Evolutionary conservation across 2,329 filamentous ascomycete species (phyloP).

Genomic region (Claviceps sp.): DNA sequence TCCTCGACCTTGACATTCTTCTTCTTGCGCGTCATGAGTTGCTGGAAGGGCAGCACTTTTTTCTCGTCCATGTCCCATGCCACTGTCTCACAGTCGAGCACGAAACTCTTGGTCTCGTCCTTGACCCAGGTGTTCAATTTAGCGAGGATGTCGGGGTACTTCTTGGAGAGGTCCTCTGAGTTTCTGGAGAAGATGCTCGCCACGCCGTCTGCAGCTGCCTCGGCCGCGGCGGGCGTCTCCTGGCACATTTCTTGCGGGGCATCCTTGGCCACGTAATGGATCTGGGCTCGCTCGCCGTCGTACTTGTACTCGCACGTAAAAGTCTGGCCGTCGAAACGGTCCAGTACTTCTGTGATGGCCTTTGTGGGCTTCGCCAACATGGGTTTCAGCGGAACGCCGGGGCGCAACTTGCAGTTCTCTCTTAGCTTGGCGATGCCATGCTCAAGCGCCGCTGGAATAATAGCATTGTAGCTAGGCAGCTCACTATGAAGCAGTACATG

Average conservation of each 20-base stretch:
- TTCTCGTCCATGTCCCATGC: constrained; percentile 93
- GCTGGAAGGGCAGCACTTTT: constrained; percentile 93
- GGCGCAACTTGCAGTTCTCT: constrained; percentile 79
- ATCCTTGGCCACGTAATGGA: constrained; percentile 86
- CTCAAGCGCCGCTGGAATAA: constrained; percentile 78
- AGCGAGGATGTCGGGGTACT: constrained; percentile 88
- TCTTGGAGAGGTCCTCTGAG: constrained; percentile 91
- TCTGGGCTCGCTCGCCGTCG: constrained; percentile 94
- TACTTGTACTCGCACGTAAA: constrained; percentile 99
- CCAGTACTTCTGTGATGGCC: constrained; percentile 91
- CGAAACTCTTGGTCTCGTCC: constrained; percentile 80
- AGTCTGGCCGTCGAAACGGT: constrained; percentile 86
- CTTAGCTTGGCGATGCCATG: constrained; percentile 73
- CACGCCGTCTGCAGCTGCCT: constrained; percentile 58
- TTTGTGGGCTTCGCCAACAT: constrained; percentile 99
- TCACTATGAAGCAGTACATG: constrained; percentile 37
- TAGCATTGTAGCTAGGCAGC: constrained; percentile 86
- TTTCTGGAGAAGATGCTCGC: constrained; percentile 94
- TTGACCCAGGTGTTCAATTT: constrained; percentile 88
- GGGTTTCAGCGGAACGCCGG: constrained; percentile 88
- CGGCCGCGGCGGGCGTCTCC: constrained; percentile 43
- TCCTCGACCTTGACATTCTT: constrained; percentile 95
- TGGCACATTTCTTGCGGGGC: constrained; percentile 55
- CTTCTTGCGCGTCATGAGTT: constrained; percentile 93
- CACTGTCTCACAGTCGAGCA: constrained; percentile 96